Evolutionary conservation across 2,329 filamentous ascomycete species (phyloP), one percentile per base, ranked within the genome.

Genomic region (Sporothrix phasma): DNA sequence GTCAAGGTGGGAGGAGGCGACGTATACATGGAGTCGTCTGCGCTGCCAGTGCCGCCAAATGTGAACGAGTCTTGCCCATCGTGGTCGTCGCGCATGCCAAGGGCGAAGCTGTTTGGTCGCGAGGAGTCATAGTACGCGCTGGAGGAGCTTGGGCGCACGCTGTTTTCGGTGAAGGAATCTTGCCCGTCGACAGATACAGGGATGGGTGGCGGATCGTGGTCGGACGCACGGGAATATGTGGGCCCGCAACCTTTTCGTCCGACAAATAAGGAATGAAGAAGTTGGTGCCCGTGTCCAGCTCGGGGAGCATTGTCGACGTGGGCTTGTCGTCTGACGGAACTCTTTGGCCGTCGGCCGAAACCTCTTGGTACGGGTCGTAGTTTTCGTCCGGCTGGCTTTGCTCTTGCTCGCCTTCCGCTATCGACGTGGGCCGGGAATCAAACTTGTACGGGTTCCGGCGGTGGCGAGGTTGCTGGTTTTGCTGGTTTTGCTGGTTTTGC

Each of bases 191-290:
- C 62, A 2, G 67, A 62, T 24, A 64, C 59, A 1, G 82, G 81
- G 5, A 81, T 74, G 0, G 79, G 80, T 0, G 81, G 81, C 2
- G 81, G 80, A 37, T 79, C 77, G 66, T 84, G 81, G 64, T 77
- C 76, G 10, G 81, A 8, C 78, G 66, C 4, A 71, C 64, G 26
- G 75, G 75, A 1, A 64, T 56, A 10, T 59, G 59, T 1, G 59
- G 45, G 15, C 56, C 45, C 10, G 51, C 11, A 60, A 56, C 66
- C 69, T 59, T 65, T 66, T 72, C 71, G 66, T 75, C 70, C 63
- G 75, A 74, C 46, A 79, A 67, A 65, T 80, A 81, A 3, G 78
- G 76, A n/a, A 82, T 73, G 6, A 75, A 76, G 66, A 83, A 82
- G n/a, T 76, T 77, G 65, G 75, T 76, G 5, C 79, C 79, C 3